Percentiles rank a stretch among this genome's conserved stretches.
Evolutionary conservation across 305 asterid species (phyloP).

Genomic region (Solanum hybrid): DNA sequence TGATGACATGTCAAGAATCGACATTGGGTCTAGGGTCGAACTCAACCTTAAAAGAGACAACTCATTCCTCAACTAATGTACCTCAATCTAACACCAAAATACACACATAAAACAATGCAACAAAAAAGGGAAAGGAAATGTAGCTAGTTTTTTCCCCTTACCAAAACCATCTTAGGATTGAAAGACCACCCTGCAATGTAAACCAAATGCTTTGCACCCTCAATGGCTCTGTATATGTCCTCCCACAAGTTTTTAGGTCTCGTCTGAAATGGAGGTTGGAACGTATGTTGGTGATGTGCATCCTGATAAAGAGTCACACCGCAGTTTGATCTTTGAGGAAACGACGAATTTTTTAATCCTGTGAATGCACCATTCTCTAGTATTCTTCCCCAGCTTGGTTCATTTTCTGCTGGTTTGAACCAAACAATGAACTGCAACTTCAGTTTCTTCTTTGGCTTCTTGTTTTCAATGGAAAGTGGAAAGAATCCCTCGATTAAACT

Average conservation of each 20-base stretch:
- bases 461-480: conserved; percentile 45
- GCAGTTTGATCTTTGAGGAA: conserved; percentile 64
- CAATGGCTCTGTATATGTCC: conserved; percentile 66
- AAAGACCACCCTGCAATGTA: conserved; percentile 88
- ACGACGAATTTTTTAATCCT: conserved; percentile 56
- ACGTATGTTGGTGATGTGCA: conserved; percentile 54
- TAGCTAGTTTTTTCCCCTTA: conserved; percentile 16
- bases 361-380: conserved; percentile 42
- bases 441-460: conserved; percentile 36
- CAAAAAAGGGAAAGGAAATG: not conserved
- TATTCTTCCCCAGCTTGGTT: conserved; percentile 44
- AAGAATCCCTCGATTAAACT: conserved; percentile 61
- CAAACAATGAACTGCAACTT: conserved; percentile 57
- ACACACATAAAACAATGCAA: not conserved
- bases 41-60: not conserved
- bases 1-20: not conserved
- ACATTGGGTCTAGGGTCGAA: not conserved
- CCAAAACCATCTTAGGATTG: conserved; percentile 61
- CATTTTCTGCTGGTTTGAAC: conserved; percentile 71
- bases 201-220: conserved; percentile 73
- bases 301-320: conserved; percentile 63
- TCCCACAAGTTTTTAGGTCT: conserved; percentile 65
- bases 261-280: conserved; percentile 44
- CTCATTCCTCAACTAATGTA: not conserved
- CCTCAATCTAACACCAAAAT: not conserved